These are phyloP conservation scores for Albizia julibrissin DNA, from an alignment of 306 rosid genomes.

Conservation along the genomic window DNA sequence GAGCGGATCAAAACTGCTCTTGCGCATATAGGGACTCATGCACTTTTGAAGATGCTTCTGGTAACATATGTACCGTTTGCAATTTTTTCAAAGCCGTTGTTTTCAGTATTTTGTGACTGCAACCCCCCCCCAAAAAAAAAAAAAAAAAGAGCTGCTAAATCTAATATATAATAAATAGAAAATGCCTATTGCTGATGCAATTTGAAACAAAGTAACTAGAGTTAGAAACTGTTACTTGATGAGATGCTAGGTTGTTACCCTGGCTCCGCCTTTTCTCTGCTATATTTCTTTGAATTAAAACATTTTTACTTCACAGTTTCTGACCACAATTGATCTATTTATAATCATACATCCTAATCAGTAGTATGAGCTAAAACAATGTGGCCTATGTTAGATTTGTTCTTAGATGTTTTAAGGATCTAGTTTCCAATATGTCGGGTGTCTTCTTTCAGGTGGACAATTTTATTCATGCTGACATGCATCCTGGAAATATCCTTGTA, in stretches of 20 bases:
- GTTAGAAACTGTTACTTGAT: not conserved
- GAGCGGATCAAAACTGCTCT: conserved; percentile 76
- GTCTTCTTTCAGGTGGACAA: conserved; percentile 93
- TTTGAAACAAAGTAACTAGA: not conserved
- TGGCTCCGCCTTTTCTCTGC: not conserved
- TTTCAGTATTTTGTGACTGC: conserved; percentile 20
- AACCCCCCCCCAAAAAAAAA: not conserved
- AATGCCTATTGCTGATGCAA: not conserved
- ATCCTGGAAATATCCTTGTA: conserved; percentile 99
- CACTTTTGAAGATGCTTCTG: conserved; percentile 98
- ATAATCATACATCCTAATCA: not conserved
- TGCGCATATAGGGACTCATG: conserved; percentile 99
- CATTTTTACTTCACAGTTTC: not conserved
- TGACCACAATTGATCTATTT: not conserved
- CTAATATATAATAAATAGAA: not conserved
- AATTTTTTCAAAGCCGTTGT: conserved; percentile 19
- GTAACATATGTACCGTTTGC: conserved; percentile 48
- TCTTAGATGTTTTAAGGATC: conserved; percentile 27
- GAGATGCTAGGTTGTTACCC: not conserved
- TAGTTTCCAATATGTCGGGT: conserved; percentile 40
- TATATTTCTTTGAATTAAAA: not conserved
- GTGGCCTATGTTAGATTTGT: conserved; percentile 16
- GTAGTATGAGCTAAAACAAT: not conserved
- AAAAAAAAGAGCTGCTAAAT: not conserved
- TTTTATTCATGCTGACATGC: conserved; percentile 99